These are phyloP conservation scores for Microdochium paspali DNA, from an alignment of 2,329 filamentous ascomycete species.

Conservation along the genomic window DNA sequence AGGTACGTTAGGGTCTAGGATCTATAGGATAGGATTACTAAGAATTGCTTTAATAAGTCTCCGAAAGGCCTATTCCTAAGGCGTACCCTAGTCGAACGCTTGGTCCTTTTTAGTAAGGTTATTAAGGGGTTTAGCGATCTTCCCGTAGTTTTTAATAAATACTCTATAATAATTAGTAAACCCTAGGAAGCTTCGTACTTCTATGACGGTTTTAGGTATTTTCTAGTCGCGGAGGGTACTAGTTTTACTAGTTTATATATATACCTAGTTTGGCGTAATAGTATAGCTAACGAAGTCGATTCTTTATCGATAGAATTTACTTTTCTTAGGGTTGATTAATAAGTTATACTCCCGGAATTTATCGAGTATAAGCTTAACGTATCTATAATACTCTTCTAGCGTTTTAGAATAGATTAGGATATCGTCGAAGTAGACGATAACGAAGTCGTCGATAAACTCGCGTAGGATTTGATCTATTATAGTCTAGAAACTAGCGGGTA, in stretches of 20 bases:
- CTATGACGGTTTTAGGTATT: constrained; percentile 8
- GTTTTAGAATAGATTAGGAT: constrained; percentile 15
- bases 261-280: constrained; percentile 13
- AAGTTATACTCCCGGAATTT: neutral
- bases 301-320: constrained; percentile 15
- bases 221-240: constrained; percentile 13
- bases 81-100: neutral
- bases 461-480: constrained; percentile 5
- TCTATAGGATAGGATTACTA: neutral
- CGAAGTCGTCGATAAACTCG: constrained; percentile 3
- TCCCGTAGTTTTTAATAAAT: constrained; percentile 15
- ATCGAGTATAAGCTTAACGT: constrained; percentile 12
- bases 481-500: constrained; percentile 4
- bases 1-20: constrained; percentile 1
- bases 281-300: constrained; percentile 19
- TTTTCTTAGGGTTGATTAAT: constrained; percentile 15
- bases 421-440: constrained; percentile 10
- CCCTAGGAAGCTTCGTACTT: constrained; percentile 17
- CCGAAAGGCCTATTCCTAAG: neutral
- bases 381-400: constrained; percentile 11
- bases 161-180: constrained; percentile 22
- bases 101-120: constrained; percentile 6
- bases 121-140: constrained; percentile 8
- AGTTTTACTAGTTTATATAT: constrained; percentile 15
- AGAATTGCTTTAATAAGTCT: neutral